phyloP scores from a whole-genome alignment of 768 basidiomycete genomes.

The Suillus discolor region DNA sequence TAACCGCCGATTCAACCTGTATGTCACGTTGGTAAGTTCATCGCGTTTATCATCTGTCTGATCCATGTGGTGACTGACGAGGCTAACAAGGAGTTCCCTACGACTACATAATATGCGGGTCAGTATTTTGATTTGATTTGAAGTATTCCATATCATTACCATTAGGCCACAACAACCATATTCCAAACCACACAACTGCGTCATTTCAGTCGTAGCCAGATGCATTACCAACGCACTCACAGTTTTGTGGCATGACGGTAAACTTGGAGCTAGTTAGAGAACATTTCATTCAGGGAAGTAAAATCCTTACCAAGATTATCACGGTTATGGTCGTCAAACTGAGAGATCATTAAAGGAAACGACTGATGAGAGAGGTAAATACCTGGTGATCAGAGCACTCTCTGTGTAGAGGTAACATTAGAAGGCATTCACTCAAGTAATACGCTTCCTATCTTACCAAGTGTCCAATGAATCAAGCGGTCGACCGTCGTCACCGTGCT shows the following conservation, averaged over 20 bases:
- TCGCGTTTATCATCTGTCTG: neutral
- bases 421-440: neutral
- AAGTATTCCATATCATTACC: neutral
- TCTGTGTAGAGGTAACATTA: neutral
- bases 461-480: slow-evolving; percentile 1
- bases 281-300: no score
- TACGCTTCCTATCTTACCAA: neutral
- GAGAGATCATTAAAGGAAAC: neutral
- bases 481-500: neutral
- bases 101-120: neutral
- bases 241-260: neutral
- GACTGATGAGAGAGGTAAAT: neutral
- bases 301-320: neutral
- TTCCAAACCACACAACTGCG: neutral
- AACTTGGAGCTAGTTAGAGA: neutral
- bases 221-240: neutral
- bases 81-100: neutral
- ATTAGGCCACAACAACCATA: neutral
- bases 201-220: neutral
- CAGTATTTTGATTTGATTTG: neutral
- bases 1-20: neutral
- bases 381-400: neutral
- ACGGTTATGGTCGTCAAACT: neutral
- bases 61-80: neutral
- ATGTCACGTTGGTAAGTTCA: neutral